Evolutionary conservation across 129 eudicot genomes (phyloP).

Genomic region (Lonicera japonica): DNA sequence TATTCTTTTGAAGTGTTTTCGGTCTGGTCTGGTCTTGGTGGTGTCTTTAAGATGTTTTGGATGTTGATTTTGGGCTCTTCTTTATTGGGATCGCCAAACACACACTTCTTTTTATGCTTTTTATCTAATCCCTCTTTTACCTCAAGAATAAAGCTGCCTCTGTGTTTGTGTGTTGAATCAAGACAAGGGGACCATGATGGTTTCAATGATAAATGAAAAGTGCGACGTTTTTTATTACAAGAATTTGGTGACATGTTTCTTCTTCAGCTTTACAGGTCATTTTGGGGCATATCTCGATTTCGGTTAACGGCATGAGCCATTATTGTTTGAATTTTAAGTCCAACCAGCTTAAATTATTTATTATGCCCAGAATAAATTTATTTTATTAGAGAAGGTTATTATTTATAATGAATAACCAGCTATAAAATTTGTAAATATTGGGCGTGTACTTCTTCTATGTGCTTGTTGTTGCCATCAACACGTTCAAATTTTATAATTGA

Average conservation of each 20-base stretch:
- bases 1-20: neutral
- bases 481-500: no score
- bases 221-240: neutral
- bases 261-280: neutral
- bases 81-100: slow-evolving; percentile 1
- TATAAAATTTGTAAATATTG: no score
- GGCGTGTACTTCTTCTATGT: no score
- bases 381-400: no score
- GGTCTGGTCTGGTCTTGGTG: neutral
- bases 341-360: no score
- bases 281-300: no score
- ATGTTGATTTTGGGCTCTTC: neutral
- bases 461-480: no score
- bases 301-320: no score
- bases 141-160: slow-evolving; percentile 2
- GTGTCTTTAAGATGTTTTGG: neutral
- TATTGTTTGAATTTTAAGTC: no score
- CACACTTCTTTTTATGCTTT: neutral
- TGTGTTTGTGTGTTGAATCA: neutral
- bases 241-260: neutral
- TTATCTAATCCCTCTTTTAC: neutral
- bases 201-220: neutral
- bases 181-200: neutral
- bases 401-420: no score
- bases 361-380: no score